Conservation (phyloP, 768 basidiomycete species). For the Pleurotus citrinopileatus region DNA sequence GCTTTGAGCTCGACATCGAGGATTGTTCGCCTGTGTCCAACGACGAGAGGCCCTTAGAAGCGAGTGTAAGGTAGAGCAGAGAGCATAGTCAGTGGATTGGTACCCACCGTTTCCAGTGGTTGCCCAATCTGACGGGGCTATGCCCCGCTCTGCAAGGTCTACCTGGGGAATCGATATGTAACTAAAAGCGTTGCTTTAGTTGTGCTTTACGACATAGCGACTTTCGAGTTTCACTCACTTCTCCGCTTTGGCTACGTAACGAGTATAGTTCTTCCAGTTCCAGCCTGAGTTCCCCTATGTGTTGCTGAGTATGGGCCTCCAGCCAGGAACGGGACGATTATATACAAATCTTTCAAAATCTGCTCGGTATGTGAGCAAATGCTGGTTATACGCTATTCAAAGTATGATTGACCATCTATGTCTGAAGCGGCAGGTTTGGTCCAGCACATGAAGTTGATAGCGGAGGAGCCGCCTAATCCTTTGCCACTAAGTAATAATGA, state of each 20-base stretch:
- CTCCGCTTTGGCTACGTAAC: slow-evolving; percentile 12
- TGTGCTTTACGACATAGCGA: neutral
- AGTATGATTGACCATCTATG: slow-evolving; percentile 13
- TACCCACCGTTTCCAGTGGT: neutral
- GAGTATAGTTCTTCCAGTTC: slow-evolving; percentile 11
- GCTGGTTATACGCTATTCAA: neutral
- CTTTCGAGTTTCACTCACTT: neutral
- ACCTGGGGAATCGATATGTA: neutral
- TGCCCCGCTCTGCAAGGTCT: neutral
- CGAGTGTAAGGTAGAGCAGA: neutral
- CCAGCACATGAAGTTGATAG: slow-evolving; percentile 17
- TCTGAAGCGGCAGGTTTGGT: slow-evolving; percentile 15
- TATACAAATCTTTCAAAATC: slow-evolving; percentile 14
- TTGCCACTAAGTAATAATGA: slow-evolving; percentile 12
- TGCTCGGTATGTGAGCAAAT: neutral
- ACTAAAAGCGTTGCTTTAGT: neutral
- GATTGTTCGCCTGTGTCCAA: neutral
- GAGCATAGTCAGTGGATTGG: neutral
- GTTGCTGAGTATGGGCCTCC: too few relatives aligned
- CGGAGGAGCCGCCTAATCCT: slow-evolving; percentile 20
- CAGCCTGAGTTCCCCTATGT: slow-evolving; percentile 12
- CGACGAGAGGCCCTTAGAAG: neutral
- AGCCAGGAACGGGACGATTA: too few relatives aligned
- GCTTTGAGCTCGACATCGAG: slow-evolving; percentile 4
- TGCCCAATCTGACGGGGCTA: neutral